phyloP scores from a whole-genome alignment of 768 basidiomycete species.

The Fibroporia radiculosa region DNA sequence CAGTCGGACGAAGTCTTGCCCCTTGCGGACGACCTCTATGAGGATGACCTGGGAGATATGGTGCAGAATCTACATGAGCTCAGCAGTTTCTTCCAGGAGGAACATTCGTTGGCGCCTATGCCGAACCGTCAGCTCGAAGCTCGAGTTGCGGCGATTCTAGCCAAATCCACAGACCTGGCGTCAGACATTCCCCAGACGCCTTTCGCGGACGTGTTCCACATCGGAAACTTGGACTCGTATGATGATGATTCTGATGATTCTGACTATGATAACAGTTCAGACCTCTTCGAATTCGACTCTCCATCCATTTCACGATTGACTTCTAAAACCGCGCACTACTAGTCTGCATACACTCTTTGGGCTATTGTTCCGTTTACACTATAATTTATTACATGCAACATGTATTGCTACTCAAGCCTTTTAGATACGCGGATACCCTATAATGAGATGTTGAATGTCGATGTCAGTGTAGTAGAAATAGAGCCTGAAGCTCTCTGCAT shows the following conservation, averaged over 20 bases:
- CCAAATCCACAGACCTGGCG: conserved; percentile 56
- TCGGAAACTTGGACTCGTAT: conserved; percentile 28
- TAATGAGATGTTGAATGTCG: too few species aligned
- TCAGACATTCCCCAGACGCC: conserved; percentile 68
- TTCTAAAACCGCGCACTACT: not conserved
- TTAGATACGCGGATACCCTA: too few species aligned
- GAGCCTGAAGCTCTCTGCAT: too few species aligned
- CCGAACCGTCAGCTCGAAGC: conserved; percentile 48
- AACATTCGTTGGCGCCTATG: conserved; percentile 7
- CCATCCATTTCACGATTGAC: conserved; percentile 15
- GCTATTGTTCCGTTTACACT: too few species aligned
- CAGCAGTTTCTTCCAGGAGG: conserved; percentile 64
- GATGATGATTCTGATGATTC: conserved; percentile 26
- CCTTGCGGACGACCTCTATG: conserved; percentile 17
- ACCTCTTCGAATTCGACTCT: conserved; percentile 30
- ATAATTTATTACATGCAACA: too few species aligned
- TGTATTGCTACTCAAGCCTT: too few species aligned
- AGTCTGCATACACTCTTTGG: not conserved
- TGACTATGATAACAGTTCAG: conserved; percentile 23
- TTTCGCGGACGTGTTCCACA: conserved; percentile 67
- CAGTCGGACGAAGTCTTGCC: conserved; percentile 51
- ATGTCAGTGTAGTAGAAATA: too few species aligned
- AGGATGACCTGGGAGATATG: conserved; percentile 70
- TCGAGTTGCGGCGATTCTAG: conserved; percentile 74
- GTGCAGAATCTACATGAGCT: conserved; percentile 74